These are phyloP conservation scores for Exophiala mesophila DNA, from an alignment of 2,329 filamentous ascomycete species.

Conservation along the genomic window DNA sequence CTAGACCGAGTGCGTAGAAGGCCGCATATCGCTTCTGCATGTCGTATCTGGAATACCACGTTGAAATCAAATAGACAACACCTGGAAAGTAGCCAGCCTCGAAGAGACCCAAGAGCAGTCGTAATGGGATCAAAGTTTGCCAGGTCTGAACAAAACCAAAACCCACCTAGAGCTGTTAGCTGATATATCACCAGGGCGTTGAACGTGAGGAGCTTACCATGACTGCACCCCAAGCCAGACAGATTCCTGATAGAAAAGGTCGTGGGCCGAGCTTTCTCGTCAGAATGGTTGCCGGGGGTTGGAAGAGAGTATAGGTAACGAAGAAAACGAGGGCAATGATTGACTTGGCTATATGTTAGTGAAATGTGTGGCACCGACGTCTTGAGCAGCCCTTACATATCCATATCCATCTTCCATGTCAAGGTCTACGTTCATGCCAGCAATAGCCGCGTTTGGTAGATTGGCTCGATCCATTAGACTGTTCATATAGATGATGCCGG, in stretches of 20 bases:
- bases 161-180: too few relatives aligned
- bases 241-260: slow-evolving; percentile 28
- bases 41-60: slow-evolving; percentile 55
- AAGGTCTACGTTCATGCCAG: slow-evolving; percentile 38
- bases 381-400: too few relatives aligned
- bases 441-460: slow-evolving; percentile 63
- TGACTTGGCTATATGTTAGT: too few relatives aligned
- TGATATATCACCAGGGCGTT: too few relatives aligned
- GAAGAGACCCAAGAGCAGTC: slow-evolving; percentile 55
- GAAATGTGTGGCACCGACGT: too few relatives aligned
- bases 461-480: slow-evolving; percentile 42
- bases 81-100: slow-evolving; percentile 65
- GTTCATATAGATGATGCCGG: slow-evolving; percentile 60
- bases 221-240: slow-evolving; percentile 38
- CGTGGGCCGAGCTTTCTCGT: slow-evolving; percentile 57
- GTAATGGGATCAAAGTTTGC: slow-evolving; percentile 16
- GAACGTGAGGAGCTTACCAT: too few relatives aligned
- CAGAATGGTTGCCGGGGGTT: slow-evolving; percentile 64
- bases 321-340: slow-evolving; percentile 70
- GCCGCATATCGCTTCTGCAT: slow-evolving; percentile 34
- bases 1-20: slow-evolving; percentile 45
- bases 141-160: slow-evolving; percentile 24
- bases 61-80: slow-evolving; percentile 64
- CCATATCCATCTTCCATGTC: slow-evolving; percentile 34
- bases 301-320: slow-evolving; percentile 65